A percentile compares a stretch with the other conserved stretches of the same genome.
These are phyloP conservation scores for Chimonanthus salicifolius DNA, from an alignment of 164 flowering plant genomes.

Conservation along the genomic window DNA sequence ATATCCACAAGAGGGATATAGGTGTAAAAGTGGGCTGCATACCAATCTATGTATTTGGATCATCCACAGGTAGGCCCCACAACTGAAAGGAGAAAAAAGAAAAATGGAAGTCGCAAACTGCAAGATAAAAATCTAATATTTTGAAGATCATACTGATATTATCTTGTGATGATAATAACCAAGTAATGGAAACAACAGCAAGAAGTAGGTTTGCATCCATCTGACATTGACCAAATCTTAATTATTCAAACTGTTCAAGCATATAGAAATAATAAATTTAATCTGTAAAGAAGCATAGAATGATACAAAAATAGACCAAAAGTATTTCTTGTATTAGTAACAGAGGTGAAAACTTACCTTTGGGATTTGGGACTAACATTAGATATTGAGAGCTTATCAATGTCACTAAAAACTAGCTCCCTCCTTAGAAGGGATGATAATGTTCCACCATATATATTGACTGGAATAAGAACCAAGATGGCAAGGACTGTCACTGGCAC, in stretches of 20 bases:
- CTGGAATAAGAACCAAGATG: constrained; percentile 73
- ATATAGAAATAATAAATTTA: not conserved
- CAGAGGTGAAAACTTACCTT: constrained; percentile 39
- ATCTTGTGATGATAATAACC: too few species aligned
- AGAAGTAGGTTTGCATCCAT: too few species aligned
- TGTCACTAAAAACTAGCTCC: constrained; percentile 67
- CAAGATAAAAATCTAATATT: too few species aligned
- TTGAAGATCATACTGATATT: too few species aligned
- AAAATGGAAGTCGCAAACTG: too few species aligned
- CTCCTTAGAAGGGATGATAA: constrained; percentile 54
- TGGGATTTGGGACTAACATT: constrained; percentile 68
- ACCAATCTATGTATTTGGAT: too few species aligned
- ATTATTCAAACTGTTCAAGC: not conserved
- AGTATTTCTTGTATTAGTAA: not conserved
- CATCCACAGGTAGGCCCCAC: too few species aligned
- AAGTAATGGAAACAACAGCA: too few species aligned
- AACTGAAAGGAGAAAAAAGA: too few species aligned
- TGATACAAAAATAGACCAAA: not conserved
- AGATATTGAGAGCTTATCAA: constrained; percentile 96
- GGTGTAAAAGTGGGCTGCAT: too few species aligned
- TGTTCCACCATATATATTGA: constrained; percentile 63
- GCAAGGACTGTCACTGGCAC: constrained; percentile 69
- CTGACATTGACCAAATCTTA: not conserved
- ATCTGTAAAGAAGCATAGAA: not conserved
- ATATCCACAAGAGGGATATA: too few species aligned